Evolutionary conservation across 2,329 filamentous ascomycete genomes (phyloP), one percentile per base, ranked within the genome.

Genomic region (Talaromyces verruculosus): DNA sequence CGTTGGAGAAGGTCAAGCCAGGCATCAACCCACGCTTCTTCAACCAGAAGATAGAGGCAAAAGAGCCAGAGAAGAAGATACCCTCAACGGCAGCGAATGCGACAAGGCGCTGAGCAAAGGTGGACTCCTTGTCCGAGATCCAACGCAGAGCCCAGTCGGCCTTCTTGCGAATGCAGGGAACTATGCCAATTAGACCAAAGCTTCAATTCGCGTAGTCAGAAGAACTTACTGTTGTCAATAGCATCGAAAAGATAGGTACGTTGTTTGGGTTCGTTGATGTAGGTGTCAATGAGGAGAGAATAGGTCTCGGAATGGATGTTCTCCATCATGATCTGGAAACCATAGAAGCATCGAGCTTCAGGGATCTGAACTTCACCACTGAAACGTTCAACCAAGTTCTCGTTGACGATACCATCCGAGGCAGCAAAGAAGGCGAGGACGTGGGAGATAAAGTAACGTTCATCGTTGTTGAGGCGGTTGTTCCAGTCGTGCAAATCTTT

Each of bases 241-340:
- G 95, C 95, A 76, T 99, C 97, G 84, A 99, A 98, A 66, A 99
- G 90, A 79, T 98, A 93, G 68, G 87, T 91, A 73, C 92, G 89
- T 84, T 99, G 94, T 78, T 91, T 91, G 69, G 92, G 91, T 84
- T 99, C 95, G 86, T 96, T 97, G 84, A 99, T 96, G 82, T 99
- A 99, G 69, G 94, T 97, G 80, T 99, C 95, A 79, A 99, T 99
- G 78, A 99, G 89, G 41, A 99, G 89, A 22, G 94, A 98, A 87
- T 99, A 99, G 64, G 95, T 99, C 85, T 99, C 95, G 17, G 95
- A 97, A 87, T 99, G 95, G 76, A 99, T 97, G 84, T 99, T 99
- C 87, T 99, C 95, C 92, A 99, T 98, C 95, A 99, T 99, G 84
- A 98, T 98, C 85, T 99, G 95, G 88, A 99, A 99, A 70, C 95